phyloP scores from a whole-genome alignment of 2,329 filamentous ascomycete genomes.

The Colletotrichum tamarilloi region DNA sequence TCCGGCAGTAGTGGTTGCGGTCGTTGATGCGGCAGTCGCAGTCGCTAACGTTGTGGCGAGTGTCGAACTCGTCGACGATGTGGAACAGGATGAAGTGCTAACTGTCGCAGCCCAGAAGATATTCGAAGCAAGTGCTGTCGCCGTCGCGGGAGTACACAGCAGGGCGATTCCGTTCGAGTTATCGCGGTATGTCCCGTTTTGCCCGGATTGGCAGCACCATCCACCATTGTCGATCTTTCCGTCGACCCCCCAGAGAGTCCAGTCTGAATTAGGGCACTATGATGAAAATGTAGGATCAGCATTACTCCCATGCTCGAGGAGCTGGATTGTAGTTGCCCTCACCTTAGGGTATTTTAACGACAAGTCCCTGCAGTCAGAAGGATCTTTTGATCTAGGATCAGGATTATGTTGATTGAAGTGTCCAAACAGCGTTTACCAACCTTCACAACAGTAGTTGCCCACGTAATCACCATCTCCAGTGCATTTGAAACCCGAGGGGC shows the following conservation, averaged over 20 bases:
- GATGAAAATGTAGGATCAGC: neutral
- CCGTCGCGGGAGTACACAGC: conserved; percentile 2
- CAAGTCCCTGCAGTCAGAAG: neutral
- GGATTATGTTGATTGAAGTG: neutral
- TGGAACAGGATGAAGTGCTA: conserved; percentile 4
- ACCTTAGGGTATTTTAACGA: conserved; percentile 1
- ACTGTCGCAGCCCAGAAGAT: neutral
- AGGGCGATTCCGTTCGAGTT: neutral
- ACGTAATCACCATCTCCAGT: conserved; percentile 21
- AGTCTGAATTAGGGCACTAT: conserved; percentile 1
- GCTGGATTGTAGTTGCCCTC: neutral
- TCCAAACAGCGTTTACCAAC: neutral
- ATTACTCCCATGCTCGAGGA: neutral
- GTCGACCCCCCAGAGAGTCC: conserved; percentile 15
- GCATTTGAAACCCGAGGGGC: conserved; percentile 12
- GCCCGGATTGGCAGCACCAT: conserved; percentile 10
- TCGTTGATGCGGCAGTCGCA: neutral
- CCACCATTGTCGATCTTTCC: conserved; percentile 8
- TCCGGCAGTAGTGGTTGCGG: neutral
- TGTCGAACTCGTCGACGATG: neutral
- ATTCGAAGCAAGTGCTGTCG: neutral
- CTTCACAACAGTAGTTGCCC: conserved; percentile 15
- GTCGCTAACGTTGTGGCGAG: neutral
- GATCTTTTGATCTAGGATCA: conserved; percentile 1
- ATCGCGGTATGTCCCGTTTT: conserved; percentile 12